Evolutionary conservation across 1,284 basidiomycete species (phyloP).

Genomic region (Entoloma clypeatum): DNA sequence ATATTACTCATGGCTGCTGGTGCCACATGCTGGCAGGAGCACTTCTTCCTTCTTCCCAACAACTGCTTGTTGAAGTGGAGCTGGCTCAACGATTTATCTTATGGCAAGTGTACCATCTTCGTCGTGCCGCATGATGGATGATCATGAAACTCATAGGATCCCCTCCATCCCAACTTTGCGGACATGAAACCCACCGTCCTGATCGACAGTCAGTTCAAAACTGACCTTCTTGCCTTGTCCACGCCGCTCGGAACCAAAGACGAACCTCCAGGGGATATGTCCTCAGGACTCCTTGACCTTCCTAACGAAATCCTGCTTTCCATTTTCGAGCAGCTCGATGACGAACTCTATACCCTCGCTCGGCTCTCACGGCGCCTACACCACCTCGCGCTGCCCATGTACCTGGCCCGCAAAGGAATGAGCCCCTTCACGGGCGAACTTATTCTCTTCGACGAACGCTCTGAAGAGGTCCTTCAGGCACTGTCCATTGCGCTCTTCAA

Average conservation of each 20-base stretch:
- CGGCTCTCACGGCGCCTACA: constrained; percentile 23
- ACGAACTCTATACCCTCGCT: constrained; percentile 21
- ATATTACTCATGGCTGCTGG: too few species aligned
- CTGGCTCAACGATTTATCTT: background rate
- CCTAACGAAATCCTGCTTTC: constrained; percentile 27
- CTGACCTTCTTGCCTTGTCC: constrained; percentile 5
- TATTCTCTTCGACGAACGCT: constrained; percentile 20
- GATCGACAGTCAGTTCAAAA: constrained; percentile 7
- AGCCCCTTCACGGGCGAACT: constrained; percentile 19
- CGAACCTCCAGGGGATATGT: background rate
- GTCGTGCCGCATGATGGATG: too few species aligned
- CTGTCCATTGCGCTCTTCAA: constrained; percentile 19
- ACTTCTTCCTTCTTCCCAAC: constrained; percentile 3
- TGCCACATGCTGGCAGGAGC: background rate
- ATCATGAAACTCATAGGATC: constrained; percentile 5
- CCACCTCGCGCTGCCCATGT: constrained; percentile 24
- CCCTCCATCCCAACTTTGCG: constrained; percentile 1
- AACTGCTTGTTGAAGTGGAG: background rate
- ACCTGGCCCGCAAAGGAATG: constrained; percentile 21
- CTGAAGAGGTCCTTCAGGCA: constrained; percentile 15
- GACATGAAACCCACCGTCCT: background rate
- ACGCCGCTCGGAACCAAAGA: background rate
- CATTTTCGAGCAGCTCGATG: constrained; percentile 22
- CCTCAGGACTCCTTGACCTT: constrained; percentile 13
- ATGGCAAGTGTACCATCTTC: too few species aligned